Evolutionary conservation across 495 filamentous ascomycete species (phyloP).

Genomic region (Tuber brumale): DNA sequence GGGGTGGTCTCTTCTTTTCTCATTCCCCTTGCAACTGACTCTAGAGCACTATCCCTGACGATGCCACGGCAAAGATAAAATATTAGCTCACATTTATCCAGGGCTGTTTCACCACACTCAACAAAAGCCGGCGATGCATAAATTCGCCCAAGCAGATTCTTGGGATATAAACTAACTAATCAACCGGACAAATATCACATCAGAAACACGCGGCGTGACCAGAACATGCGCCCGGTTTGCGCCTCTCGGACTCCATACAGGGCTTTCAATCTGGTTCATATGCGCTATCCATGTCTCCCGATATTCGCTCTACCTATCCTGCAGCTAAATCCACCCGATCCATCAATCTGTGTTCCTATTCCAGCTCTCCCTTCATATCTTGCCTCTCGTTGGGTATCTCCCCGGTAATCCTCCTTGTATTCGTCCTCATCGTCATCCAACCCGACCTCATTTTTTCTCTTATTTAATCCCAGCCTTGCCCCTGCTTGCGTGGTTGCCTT

Average conservation of each 20-base stretch:
- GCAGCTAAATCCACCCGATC: not conserved
- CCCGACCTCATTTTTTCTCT: too few relatives aligned
- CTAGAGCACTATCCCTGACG: too few relatives aligned
- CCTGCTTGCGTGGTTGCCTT: fast-evolving
- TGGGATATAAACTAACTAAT: not conserved
- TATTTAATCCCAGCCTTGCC: not conserved
- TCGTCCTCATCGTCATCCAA: not conserved
- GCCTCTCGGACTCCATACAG: not conserved
- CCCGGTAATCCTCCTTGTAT: not conserved
- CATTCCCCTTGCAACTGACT: too few relatives aligned
- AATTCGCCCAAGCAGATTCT: not conserved
- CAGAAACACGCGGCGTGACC: not conserved
- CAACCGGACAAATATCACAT: not conserved
- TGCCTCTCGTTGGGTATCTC: not conserved
- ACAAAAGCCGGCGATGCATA: too few relatives aligned
- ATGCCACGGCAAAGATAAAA: too few relatives aligned
- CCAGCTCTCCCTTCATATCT: not conserved
- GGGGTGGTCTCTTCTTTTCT: too few relatives aligned
- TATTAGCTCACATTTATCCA: too few relatives aligned
- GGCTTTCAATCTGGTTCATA: not conserved
- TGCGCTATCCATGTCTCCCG: not conserved
- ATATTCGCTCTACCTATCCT: not conserved
- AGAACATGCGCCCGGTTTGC: not conserved
- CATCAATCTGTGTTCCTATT: too few relatives aligned
- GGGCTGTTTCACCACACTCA: too few relatives aligned